phyloP scores from a whole-genome alignment of 495 filamentous ascomycete species.

The Penicillium bialowiezense region DNA sequence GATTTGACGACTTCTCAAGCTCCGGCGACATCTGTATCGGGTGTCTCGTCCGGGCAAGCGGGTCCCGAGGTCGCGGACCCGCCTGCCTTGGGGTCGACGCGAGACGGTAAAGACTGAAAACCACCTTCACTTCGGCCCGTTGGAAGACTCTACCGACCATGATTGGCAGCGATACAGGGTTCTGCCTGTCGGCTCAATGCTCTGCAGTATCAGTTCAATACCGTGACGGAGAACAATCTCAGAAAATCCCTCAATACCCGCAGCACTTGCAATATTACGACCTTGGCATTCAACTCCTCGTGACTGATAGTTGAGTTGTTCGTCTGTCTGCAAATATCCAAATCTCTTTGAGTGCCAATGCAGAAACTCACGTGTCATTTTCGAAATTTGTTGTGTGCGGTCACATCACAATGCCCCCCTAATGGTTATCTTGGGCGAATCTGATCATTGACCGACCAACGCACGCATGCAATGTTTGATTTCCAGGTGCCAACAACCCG shows the following conservation, averaged over 20 bases:
- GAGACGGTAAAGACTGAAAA: constrained; percentile 22
- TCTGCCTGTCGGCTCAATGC: not conserved
- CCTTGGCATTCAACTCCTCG: not conserved
- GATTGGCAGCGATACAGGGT: not conserved
- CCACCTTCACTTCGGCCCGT: not conserved
- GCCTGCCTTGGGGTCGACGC: constrained; percentile 21
- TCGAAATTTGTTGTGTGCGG: not conserved
- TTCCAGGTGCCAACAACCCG: not conserved
- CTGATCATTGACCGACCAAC: not conserved
- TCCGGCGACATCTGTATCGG: constrained; percentile 12
- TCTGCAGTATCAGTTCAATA: not conserved
- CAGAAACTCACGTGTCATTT: not conserved
- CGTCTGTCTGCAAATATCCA: not conserved
- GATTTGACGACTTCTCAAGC: constrained; percentile 24
- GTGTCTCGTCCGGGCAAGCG: constrained; percentile 17
- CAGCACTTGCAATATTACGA: not conserved
- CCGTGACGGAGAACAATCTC: not conserved
- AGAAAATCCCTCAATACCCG: not conserved
- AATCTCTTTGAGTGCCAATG: not conserved
- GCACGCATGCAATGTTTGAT: not conserved
- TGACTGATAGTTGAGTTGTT: not conserved
- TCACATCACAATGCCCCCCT: not conserved
- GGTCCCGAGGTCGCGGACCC: constrained; percentile 23
- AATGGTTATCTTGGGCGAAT: not conserved
- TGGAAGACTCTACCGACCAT: not conserved